Base-by-base conservation (phyloP, 192 early-diverging fungal species). In the Backusella psychrophila region DNA sequence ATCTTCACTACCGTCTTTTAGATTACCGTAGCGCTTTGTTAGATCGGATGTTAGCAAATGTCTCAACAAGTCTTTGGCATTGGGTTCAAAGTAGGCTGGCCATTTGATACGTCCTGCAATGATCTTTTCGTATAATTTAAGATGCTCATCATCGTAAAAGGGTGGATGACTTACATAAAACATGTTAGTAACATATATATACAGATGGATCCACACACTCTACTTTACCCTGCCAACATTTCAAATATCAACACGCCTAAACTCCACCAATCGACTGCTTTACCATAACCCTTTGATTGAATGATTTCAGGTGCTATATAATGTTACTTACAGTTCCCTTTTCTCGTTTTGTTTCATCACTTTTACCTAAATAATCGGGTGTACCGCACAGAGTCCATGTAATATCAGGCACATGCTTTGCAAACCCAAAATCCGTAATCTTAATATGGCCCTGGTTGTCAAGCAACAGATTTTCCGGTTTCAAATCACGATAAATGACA, bases 211-310 rank as follows among this genome's bases (percentile, higher is more conserved):
- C 6, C 2, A 2, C 7, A 29, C 8, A 15, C 9, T 29, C 21
- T n/a, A 8, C 29, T 59, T 81, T 77, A 83, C 63, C 96, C 96
- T 23, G 96, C 96, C 41, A 96, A 87, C 96, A 98, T 98, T 86
- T 96, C 95, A 79, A 95, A 96, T 67, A 98, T 94, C 56, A 98
- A 78, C 66, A 98, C 89, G 38, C 96, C 96, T 77, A 98, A 89
- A 56, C 95, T 93, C 89, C 94, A 98, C 96, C 96, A 98, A 85
- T 98, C 96, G 0, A 96, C 96, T 7, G 96, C 94, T 71, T 92
- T 92, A 19, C 95, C 94, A 83, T 96, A 96, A 31, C 96, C 96
- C 81, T 94, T 94, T 69, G 94, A 93, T 84, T 96, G 95, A 83
- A 96, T 96, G 63, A 96, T 94, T 77, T 95, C 94, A 6, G 94